Conservation (phyloP, 192 early-diverging fungal genomes). For the Mortierella antarctica region DNA sequence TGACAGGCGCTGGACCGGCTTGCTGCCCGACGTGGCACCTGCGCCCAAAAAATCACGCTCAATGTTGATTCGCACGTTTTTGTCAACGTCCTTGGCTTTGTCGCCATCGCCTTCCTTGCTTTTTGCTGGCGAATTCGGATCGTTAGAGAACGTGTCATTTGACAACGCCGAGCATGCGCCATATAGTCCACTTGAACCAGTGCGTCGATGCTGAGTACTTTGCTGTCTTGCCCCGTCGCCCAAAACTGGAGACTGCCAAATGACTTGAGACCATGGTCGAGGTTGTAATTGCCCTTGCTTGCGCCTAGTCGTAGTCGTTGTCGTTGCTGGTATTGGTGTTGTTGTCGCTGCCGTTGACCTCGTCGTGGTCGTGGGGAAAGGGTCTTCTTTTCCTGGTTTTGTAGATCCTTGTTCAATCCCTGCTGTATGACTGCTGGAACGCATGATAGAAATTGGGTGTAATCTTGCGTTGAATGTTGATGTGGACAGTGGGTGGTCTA, state of each 20-base stretch:
- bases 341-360: no score
- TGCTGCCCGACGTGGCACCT: background rate
- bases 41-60: constrained; percentile 4
- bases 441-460: constrained; percentile 1
- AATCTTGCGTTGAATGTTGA: constrained; percentile 5
- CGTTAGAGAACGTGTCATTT: constrained; percentile 29
- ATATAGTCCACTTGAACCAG: background rate
- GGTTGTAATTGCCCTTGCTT: background rate
- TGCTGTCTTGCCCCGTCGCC: constrained; percentile 2
- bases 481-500: constrained; percentile 11
- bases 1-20: no score
- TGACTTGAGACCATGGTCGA: constrained; percentile 49
- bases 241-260: constrained; percentile 38
- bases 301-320: background rate
- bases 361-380: no score
- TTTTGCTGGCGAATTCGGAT: constrained; percentile 1
- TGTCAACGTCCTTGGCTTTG: no score
- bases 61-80: constrained; percentile 33
- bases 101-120: no score
- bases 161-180: constrained; percentile 16
- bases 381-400: background rate
- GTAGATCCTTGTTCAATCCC: background rate
- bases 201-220: background rate
- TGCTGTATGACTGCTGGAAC: background rate
- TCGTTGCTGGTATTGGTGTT: background rate